These are phyloP conservation scores for Suhomyces faveliae DNA, from an alignment of 805 yeast species.

Conservation along the genomic window DNA sequence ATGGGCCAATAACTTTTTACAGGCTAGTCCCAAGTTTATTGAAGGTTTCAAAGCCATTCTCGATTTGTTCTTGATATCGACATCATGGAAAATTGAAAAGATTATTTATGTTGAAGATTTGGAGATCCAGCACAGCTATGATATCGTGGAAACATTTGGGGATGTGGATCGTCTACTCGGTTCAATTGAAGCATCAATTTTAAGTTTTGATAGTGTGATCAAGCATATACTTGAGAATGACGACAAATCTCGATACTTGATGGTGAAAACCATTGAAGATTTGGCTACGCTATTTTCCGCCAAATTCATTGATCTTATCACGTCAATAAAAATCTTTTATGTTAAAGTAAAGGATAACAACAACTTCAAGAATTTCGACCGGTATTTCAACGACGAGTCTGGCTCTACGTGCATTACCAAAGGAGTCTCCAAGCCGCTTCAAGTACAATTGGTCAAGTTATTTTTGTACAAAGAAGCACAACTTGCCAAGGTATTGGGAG, in stretches of 20 bases:
- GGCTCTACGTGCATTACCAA: constrained; percentile 19
- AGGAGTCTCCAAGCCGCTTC: constrained; percentile 26
- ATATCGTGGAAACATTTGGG: constrained; percentile 23
- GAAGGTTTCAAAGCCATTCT: constrained; percentile 19
- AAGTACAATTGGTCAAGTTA: constrained; percentile 34
- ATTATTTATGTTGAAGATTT: constrained; percentile 24
- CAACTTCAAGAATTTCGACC: constrained; percentile 28
- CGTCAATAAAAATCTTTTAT: constrained; percentile 34
- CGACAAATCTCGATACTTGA: background rate
- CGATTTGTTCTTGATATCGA: constrained; percentile 24
- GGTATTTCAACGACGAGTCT: constrained; percentile 26
- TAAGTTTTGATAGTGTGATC: constrained; percentile 21
- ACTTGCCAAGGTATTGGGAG: constrained; percentile 33
- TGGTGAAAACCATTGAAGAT: constrained; percentile 22
- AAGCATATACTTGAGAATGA: constrained; percentile 10
- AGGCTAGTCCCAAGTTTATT: constrained; percentile 11
- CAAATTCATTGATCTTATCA: constrained; percentile 32
- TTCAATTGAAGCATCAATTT: constrained; percentile 13
- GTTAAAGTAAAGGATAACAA: constrained; percentile 23
- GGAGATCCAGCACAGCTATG: constrained; percentile 19
- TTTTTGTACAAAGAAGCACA: constrained; percentile 52
- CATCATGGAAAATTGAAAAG: constrained; percentile 38
- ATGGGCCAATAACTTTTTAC: constrained; percentile 23
- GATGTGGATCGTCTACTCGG: constrained; percentile 17
- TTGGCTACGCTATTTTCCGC: constrained; percentile 23